Percentiles rank a stretch among this genome's conserved stretches.
These are phyloP conservation scores for Cylindrotheca closterium DNA, from an alignment of 108 stramenopile genomes.

Conservation along the genomic window DNA sequence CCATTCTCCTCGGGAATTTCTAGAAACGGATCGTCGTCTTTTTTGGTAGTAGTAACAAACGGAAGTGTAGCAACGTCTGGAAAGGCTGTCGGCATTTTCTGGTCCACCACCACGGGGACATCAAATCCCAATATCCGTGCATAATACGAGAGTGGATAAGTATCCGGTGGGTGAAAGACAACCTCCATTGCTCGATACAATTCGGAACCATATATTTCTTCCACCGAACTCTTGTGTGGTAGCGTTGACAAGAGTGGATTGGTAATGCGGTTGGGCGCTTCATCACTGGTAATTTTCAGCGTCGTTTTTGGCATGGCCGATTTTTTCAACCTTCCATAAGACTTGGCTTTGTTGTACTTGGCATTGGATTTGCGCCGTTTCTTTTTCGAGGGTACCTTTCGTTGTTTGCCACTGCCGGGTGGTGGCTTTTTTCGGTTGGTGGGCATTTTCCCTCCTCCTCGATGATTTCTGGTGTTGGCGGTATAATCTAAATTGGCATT, in stretches of 20 bases:
- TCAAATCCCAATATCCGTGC: conserved; percentile 74
- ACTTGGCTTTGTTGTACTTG: background rate
- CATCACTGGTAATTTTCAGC: conserved; percentile 30
- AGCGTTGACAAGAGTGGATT: conserved; percentile 54
- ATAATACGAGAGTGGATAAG: conserved; percentile 67
- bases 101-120: conserved; percentile 20
- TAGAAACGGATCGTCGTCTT: conserved; percentile 18
- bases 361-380: background rate
- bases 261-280: conserved; percentile 48
- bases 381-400: too few relatives aligned
- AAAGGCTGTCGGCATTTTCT: conserved; percentile 17
- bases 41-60: conserved; percentile 8
- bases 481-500: background rate
- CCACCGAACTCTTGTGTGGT: conserved; percentile 4
- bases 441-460: background rate
- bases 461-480: background rate
- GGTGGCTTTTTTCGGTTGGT: background rate
- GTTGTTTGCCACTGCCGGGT: too few relatives aligned
- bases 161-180: conserved; percentile 61
- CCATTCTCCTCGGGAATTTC: conserved; percentile 10
- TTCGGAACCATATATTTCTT: conserved; percentile 53
- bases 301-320: too few relatives aligned
- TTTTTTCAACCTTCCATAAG: too few relatives aligned
- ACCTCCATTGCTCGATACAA: conserved; percentile 46
- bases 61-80: conserved; percentile 23